Conservation (phyloP, 1,284 basidiomycete species). For the Ustilago sp. region DNA sequence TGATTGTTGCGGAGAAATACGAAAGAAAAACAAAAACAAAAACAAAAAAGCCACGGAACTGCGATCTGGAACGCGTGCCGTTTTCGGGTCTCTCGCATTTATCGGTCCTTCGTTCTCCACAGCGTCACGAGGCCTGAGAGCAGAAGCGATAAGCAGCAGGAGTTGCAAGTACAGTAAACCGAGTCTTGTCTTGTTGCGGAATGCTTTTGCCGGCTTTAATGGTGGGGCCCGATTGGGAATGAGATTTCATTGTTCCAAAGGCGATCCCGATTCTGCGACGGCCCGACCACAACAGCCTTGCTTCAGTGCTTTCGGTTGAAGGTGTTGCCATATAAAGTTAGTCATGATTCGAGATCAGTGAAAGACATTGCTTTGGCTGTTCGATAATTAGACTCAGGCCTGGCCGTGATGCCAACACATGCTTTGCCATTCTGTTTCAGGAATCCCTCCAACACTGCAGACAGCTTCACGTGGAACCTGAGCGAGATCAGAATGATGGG, state of each 20-base stretch:
- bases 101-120: slow-evolving; percentile 13
- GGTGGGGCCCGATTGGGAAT: background rate
- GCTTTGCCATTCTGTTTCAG: slow-evolving; percentile 6
- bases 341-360: no score
- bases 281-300: no score
- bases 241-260: background rate
- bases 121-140: slow-evolving; percentile 11
- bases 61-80: background rate
- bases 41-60: background rate
- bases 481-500: no score
- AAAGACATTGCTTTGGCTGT: slow-evolving; percentile 51
- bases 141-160: background rate
- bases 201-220: slow-evolving; percentile 1
- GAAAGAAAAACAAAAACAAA: background rate
- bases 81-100: slow-evolving; percentile 34
- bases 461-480: no score
- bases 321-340: no score
- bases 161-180: background rate
- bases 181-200: background rate
- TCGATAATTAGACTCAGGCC: slow-evolving; percentile 52
- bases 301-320: no score
- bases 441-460: slow-evolving; percentile 31
- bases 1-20: slow-evolving; percentile 12
- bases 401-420: background rate
- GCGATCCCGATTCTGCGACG: background rate